Conservation (phyloP, 495 filamentous ascomycete species). For the Penicillium simplicissimum region DNA sequence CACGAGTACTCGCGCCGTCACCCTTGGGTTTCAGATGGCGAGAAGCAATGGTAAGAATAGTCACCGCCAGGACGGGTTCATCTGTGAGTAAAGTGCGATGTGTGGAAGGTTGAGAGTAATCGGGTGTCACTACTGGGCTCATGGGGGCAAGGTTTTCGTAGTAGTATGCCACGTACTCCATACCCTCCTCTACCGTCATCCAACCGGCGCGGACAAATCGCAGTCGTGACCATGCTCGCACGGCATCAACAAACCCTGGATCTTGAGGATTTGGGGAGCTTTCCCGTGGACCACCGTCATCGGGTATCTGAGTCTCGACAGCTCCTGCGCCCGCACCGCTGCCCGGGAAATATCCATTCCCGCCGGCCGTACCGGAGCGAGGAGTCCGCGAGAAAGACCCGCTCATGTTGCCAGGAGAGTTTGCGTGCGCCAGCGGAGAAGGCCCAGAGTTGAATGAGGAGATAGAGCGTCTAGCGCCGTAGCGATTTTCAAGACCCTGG, state of each 20-base stretch:
- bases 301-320: constrained; percentile 35
- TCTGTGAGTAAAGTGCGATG: constrained; percentile 79
- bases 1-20: constrained; percentile 79
- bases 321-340: constrained; percentile 24
- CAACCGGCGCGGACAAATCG: constrained; percentile 93
- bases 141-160: constrained; percentile 85
- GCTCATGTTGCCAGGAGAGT: constrained; percentile 40
- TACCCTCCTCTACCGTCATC: constrained; percentile 91
- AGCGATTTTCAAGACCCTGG: constrained; percentile 42
- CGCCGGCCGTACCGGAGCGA: constrained; percentile 33
- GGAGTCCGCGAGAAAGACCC: constrained; percentile 41
- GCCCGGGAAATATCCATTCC: constrained; percentile 30
- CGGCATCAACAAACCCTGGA: constrained; percentile 56
- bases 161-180: constrained; percentile 93
- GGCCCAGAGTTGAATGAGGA: constrained; percentile 47
- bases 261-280: constrained; percentile 30
- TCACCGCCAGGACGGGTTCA: constrained; percentile 89
- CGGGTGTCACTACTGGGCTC: constrained; percentile 86
- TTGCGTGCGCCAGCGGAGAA: constrained; percentile 42
- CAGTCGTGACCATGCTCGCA: constrained; percentile 85
- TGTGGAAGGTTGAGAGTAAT: constrained; percentile 70
- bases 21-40: constrained; percentile 76
- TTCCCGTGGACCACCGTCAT: constrained; percentile 31
- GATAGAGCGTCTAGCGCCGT: constrained; percentile 41
- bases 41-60: constrained; percentile 86